Percentiles rank a stretch among this genome's conserved stretches.
These are phyloP conservation scores for Protea cynaroides DNA, from an alignment of 164 flowering plant species.

Conservation along the genomic window DNA sequence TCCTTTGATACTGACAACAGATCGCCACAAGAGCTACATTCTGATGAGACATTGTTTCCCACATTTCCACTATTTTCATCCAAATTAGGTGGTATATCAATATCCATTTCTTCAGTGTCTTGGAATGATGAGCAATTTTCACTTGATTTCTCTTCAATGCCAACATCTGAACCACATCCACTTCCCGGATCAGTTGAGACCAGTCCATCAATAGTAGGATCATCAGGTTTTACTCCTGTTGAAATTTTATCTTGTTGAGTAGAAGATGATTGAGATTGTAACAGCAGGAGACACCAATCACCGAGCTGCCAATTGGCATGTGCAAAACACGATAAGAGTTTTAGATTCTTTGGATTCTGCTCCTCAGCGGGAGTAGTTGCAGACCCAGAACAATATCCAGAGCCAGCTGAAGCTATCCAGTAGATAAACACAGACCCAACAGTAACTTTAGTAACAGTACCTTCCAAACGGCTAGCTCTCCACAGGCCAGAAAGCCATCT, in stretches of 20 bases:
- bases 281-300: constrained; percentile 90
- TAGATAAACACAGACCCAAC: constrained; percentile 78
- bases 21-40: constrained; percentile 42
- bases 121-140: constrained; percentile 3
- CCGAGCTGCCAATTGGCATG: constrained; percentile 97
- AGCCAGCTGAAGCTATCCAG: constrained; percentile 94
- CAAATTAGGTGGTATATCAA: constrained; percentile 26
- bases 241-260: constrained; percentile 25
- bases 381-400: constrained; percentile 69
- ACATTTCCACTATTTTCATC: constrained; percentile 27
- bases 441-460: constrained; percentile 79
- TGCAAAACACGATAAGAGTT: constrained; percentile 69
- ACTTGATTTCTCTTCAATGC: constrained; percentile 29
- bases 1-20: constrained; percentile 50
- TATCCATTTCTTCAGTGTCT: constrained; percentile 31
- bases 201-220: constrained; percentile 27
- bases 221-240: constrained; percentile 22
- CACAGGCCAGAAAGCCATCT: constrained; percentile 86
- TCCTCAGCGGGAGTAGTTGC: constrained; percentile 83
- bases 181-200: constrained; percentile 27
- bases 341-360: constrained; percentile 77
- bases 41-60: constrained; percentile 22
- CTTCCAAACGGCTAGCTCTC: constrained; percentile 76
- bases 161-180: constrained; percentile 37
- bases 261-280: constrained; percentile 25